Percentiles rank a stretch among this genome's conserved stretches.
phyloP scores from a whole-genome alignment of 306 rosid species.

The Inga oerstediana region DNA sequence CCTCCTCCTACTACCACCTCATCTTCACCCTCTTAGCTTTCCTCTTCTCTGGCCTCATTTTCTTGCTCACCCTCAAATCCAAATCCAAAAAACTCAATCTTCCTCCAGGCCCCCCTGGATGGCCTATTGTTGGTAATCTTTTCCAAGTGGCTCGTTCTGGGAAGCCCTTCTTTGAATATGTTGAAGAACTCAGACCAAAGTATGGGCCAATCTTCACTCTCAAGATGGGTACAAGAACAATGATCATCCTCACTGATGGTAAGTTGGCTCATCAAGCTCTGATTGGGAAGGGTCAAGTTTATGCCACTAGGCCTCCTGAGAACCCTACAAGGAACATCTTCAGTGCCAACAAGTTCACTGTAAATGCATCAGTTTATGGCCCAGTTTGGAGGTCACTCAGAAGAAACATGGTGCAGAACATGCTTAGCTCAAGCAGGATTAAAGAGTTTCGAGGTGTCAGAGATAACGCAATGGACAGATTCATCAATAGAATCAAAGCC shows the following conservation, averaged over 20 bases:
- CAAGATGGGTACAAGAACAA: conserved; percentile 76
- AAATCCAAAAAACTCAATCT: conserved; percentile 55
- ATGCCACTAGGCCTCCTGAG: conserved; percentile 69
- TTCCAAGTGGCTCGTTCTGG: conserved; percentile 78
- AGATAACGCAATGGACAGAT: conserved; percentile 66
- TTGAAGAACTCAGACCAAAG: conserved; percentile 31
- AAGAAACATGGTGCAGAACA: conserved; percentile 93
- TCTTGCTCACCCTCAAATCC: conserved; percentile 50
- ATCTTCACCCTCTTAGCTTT: conserved; percentile 58
- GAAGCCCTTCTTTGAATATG: conserved; percentile 67
- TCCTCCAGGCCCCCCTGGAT: conserved; percentile 92
- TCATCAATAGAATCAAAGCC: conserved; percentile 48
- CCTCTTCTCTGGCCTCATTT: conserved; percentile 49
- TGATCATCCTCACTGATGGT: conserved; percentile 67
- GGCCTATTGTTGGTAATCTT: conserved; percentile 95
- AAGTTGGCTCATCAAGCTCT: conserved; percentile 75
- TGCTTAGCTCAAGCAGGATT: conserved; percentile 73
- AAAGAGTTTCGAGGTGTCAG: conserved; percentile 73
- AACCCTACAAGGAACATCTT: conserved; percentile 85
- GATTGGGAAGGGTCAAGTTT: conserved; percentile 63
- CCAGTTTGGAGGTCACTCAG: conserved; percentile 80
- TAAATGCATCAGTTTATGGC: conserved; percentile 82
- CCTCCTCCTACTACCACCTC: conserved; percentile 49
- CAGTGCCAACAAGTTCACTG: conserved; percentile 81
- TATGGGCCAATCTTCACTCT: conserved; percentile 86